Evolutionary conservation across 441 rosid species (phyloP).

Genomic region (Melastoma candidum): DNA sequence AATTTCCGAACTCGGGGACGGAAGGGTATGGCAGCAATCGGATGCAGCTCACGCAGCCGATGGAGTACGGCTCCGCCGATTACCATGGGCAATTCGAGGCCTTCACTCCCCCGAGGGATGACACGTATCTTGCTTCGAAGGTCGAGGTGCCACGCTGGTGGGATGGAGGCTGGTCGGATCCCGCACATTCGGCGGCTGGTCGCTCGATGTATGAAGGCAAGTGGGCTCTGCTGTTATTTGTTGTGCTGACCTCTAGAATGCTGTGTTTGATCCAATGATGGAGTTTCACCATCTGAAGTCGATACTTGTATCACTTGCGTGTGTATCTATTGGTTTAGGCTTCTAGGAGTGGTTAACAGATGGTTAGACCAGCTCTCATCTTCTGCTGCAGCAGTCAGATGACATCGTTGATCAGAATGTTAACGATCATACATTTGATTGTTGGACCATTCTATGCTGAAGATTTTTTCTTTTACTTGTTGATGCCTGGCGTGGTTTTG

Average conservation of each 20-base stretch:
- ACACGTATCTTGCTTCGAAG: slow-evolving; percentile 34
- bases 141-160: slow-evolving; percentile 60
- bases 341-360: no score
- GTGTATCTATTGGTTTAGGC: no score
- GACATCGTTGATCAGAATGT: background rate
- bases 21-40: slow-evolving; percentile 46
- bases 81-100: slow-evolving; percentile 84
- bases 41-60: slow-evolving; percentile 48
- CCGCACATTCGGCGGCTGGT: slow-evolving; percentile 39
- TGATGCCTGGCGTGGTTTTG: slow-evolving; percentile 58
- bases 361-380: no score
- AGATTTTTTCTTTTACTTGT: slow-evolving; percentile 7
- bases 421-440: background rate
- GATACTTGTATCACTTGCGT: no score
- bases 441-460: slow-evolving; percentile 1
- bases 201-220: slow-evolving; percentile 51
- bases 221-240: background rate
- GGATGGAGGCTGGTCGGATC: slow-evolving; percentile 66
- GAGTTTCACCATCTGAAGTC: no score
- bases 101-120: slow-evolving; percentile 84
- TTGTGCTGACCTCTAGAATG: no score
- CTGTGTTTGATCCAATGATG: no score
- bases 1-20: slow-evolving; percentile 46
- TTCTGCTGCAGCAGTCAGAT: no score
- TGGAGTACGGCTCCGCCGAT: slow-evolving; percentile 37